phyloP scores from a whole-genome alignment of 2,329 filamentous ascomycete species.

The Aspergillus aculeatinus region DNA sequence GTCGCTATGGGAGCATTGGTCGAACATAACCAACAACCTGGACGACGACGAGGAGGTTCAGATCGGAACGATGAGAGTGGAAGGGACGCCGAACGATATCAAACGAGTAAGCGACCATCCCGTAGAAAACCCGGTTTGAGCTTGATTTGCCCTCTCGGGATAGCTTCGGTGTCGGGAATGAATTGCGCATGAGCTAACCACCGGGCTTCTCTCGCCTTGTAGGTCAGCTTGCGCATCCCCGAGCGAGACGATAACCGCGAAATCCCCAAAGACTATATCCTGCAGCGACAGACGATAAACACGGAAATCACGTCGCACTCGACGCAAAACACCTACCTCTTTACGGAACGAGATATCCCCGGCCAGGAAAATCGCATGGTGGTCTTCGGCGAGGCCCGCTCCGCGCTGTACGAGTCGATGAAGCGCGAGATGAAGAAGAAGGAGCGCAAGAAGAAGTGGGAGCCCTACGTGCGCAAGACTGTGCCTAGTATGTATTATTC shows the following conservation, averaged over 20 bases:
- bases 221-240: slow-evolving; percentile 69
- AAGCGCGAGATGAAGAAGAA: slow-evolving; percentile 47
- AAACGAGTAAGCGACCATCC: slow-evolving; percentile 41
- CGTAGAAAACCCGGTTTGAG: neutral
- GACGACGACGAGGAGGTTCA: slow-evolving; percentile 80
- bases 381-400: slow-evolving; percentile 45
- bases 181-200: slow-evolving; percentile 5
- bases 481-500: slow-evolving; percentile 67
- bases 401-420: slow-evolving; percentile 48
- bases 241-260: slow-evolving; percentile 66
- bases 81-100: slow-evolving; percentile 55
- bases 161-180: no score
- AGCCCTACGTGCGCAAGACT: slow-evolving; percentile 58
- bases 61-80: slow-evolving; percentile 69
- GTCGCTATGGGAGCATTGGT: slow-evolving; percentile 79
- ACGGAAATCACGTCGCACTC: slow-evolving; percentile 38
- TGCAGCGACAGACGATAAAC: slow-evolving; percentile 66
- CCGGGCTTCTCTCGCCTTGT: slow-evolving; percentile 35
- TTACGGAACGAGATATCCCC: slow-evolving; percentile 88
- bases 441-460: slow-evolving; percentile 54
- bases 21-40: slow-evolving; percentile 48
- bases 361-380: slow-evolving; percentile 60
- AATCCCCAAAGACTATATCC: slow-evolving; percentile 84
- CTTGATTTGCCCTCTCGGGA: no score
- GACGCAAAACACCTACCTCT: slow-evolving; percentile 83